Evolutionary conservation across 179 eudicot genomes (phyloP), one percentile per base, ranked within the genome.

Genomic region (Heliamphora pulchella): DNA sequence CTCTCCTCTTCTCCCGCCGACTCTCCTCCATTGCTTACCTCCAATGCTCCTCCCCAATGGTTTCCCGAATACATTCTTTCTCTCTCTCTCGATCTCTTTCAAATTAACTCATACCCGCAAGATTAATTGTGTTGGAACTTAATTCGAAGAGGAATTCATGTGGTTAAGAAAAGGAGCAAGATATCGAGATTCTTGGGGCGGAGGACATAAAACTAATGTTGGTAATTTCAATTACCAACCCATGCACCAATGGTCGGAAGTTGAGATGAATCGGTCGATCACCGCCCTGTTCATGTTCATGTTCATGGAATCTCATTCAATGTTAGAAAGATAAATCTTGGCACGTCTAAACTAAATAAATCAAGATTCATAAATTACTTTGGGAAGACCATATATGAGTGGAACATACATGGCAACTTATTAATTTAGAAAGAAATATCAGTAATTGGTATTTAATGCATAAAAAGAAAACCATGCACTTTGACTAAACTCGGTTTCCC

Each of bases 11-110:
- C 89, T 2, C 85, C 84, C 0, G 86, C 84, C 7, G 89, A 83
- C 17, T 88, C 89, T 0, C 82, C 88, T 0, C 82, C 89, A 2
- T 79, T 68, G 17, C 8, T 53, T 5, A 85, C 84, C 81, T 86
- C 92, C 58, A 87, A 55, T 1, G 87, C 75, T 5, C 93, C 90
- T 13, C 91, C 93, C 93, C 91, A 90, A 13, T 88, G 90, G 79
- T 89, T 88, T 48, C 86, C 66, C 15, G 81, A 39, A 75, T 82
- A 61, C 84, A 82, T 82, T 54, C 6, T 64, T 8, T 5, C 20
- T 14, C 63, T 55, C 4, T 8, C 57, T 50, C 15, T 18, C 43
- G 1, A 20, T 50, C 9, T 73, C 47, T 22, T n/a, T 4, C 76
- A 43, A 31, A 11, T 67, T 14, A 7, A 20, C 55, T 71, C 31